Evolutionary conservation across 495 filamentous ascomycete genomes (phyloP).

Genomic region (Cryomyces minteri): DNA sequence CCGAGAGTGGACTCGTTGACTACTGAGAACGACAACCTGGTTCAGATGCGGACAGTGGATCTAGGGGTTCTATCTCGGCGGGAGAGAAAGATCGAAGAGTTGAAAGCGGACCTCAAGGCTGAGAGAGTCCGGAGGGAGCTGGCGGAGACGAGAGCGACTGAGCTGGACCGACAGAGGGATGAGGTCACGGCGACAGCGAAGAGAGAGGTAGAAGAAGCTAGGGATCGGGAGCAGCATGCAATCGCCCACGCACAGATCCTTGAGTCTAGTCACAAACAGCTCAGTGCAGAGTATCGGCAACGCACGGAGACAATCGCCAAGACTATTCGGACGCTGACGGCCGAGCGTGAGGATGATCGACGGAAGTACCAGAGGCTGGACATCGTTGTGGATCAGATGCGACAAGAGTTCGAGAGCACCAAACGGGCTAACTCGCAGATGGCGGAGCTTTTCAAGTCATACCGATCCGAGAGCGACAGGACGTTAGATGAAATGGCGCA

Average conservation of each 20-base stretch:
- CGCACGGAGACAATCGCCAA: constrained; percentile 8
- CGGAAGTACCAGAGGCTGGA: constrained; percentile 7
- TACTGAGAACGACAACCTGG: constrained; percentile 48
- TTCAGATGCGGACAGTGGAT: constrained; percentile 22
- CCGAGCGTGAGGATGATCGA: constrained; percentile 7
- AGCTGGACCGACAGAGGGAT: constrained; percentile 4
- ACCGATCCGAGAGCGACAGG: constrained; percentile 4
- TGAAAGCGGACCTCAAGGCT: constrained; percentile 8
- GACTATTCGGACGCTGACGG: constrained; percentile 2
- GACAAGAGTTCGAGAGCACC: constrained; percentile 10
- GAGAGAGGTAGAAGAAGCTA: constrained; percentile 5
- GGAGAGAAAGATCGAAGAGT: constrained; percentile 14
- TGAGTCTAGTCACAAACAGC: constrained; percentile 12
- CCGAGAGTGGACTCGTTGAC: constrained; percentile 54
- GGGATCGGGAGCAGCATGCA: constrained; percentile 9
- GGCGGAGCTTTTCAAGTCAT: constrained; percentile 3
- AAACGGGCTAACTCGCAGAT: constrained; percentile 8
- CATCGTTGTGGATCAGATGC: constrained; percentile 13
- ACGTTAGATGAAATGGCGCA: constrained; percentile 2
- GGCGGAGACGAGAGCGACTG: constrained; percentile 6
- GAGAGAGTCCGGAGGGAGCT: constrained; percentile 5
- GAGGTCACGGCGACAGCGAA: constrained; percentile 2
- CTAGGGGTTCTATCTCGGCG: constrained; percentile 3
- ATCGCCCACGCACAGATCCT: constrained; percentile 11
- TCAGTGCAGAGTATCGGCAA: constrained; percentile 10